Evolutionary conservation across 2,329 filamentous ascomycete genomes (phyloP).

Genomic region (Monilinia aucupariae): DNA sequence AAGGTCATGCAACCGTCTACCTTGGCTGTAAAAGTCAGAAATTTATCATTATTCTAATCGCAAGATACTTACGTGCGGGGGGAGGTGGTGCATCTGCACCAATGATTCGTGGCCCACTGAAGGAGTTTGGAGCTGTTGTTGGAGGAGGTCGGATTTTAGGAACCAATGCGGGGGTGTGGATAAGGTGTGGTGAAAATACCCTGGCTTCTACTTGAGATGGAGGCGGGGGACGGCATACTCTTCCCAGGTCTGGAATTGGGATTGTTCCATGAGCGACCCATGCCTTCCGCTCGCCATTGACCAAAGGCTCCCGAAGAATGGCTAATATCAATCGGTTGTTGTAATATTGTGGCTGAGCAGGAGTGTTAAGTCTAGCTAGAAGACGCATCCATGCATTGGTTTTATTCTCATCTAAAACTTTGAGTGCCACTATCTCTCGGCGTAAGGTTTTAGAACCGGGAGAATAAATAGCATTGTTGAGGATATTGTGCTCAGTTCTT

Average conservation of each 20-base stretch:
- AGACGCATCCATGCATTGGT: constrained; percentile 24
- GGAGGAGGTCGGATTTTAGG: neutral
- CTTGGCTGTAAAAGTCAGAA: neutral
- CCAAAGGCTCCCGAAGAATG: constrained; percentile 27
- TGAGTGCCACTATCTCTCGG: constrained; percentile 28
- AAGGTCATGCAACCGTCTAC: neutral
- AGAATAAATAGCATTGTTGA: constrained; percentile 20
- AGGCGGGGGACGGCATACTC: neutral
- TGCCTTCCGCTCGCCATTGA: constrained; percentile 20
- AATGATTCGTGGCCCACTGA: neutral
- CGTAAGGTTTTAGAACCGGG: neutral
- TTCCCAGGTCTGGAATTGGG: neutral
- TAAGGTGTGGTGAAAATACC: neutral
- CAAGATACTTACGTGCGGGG: neutral
- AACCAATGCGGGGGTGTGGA: neutral
- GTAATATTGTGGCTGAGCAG: neutral
- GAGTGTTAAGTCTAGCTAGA: constrained; percentile 15
- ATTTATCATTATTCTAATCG: neutral
- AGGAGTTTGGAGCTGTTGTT: neutral
- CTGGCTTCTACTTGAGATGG: neutral
- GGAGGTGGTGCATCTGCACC: neutral
- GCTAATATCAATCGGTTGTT: constrained; percentile 24
- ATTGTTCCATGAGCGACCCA: neutral
- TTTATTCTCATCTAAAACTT: constrained; percentile 26
- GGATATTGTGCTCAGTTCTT: constrained; percentile 18